Conservation (phyloP, 305 asterid genomes). For the Striga hermonthica region DNA sequence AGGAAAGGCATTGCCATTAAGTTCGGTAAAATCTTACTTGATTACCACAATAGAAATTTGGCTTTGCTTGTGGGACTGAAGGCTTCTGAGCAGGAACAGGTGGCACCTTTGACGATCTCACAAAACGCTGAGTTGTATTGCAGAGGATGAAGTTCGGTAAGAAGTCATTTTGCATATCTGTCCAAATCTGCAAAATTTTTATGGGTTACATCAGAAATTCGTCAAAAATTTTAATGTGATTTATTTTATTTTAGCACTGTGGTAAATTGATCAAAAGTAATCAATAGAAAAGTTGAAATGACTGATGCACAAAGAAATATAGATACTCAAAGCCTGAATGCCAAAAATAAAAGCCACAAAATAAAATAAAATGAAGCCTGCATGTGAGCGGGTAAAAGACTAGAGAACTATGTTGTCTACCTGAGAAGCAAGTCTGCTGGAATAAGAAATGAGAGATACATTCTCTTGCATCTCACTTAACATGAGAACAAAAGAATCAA, state of each 20-base stretch:
- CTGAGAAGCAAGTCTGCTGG: constrained; percentile 98
- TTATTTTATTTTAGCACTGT: not conserved
- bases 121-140: constrained; percentile 97
- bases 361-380: no score
- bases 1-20: constrained; percentile 13
- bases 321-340: no score
- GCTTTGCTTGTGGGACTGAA: constrained; percentile 85
- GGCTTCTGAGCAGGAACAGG: constrained; percentile 86
- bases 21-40: constrained; percentile 59
- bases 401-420: constrained; percentile 33
- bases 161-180: constrained; percentile 97
- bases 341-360: no score
- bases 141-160: constrained; percentile 90
- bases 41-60: constrained; percentile 88
- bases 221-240: constrained; percentile 17
- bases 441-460: constrained; percentile 90
- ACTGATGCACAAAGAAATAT: no score
- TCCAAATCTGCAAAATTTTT: constrained; percentile 70
- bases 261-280: no score
- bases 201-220: constrained; percentile 33
- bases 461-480: constrained; percentile 95
- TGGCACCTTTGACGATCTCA: constrained; percentile 80
- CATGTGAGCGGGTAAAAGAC: no score
- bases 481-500: constrained; percentile 84
- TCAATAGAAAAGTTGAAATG: no score